phyloP scores from a whole-genome alignment of 768 basidiomycete species.

The Podaxis rugospora region DNA sequence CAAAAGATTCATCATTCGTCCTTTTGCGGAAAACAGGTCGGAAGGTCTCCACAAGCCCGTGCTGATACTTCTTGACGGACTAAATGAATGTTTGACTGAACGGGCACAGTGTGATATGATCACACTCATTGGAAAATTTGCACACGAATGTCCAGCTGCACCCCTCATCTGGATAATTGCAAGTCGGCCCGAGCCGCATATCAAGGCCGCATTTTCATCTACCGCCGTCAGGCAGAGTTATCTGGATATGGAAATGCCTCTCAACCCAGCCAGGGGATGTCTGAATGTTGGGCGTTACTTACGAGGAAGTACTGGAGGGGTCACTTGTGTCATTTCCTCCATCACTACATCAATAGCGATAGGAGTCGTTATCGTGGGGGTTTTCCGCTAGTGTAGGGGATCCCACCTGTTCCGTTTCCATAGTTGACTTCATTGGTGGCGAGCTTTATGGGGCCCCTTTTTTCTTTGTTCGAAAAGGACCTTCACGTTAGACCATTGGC shows the following conservation, averaged over 20 bases:
- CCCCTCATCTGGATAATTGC: constrained; percentile 21
- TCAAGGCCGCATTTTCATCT: constrained; percentile 11
- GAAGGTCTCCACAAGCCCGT: not conserved
- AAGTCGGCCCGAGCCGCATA: constrained; percentile 22
- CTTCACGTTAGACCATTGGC: too few species aligned
- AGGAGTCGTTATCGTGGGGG: too few species aligned
- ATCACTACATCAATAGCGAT: too few species aligned
- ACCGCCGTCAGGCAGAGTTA: not conserved
- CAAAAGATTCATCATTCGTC: constrained; percentile 10
- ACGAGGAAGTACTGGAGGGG: not conserved
- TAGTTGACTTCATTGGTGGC: too few species aligned
- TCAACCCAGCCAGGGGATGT: constrained; percentile 10
- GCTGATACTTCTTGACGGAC: constrained; percentile 20
- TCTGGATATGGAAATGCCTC: not conserved
- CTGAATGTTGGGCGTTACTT: constrained; percentile 16
- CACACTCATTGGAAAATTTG: not conserved
- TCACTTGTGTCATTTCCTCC: not conserved
- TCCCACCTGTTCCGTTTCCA: too few species aligned
- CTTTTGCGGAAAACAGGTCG: not conserved
- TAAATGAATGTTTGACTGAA: constrained; percentile 21
- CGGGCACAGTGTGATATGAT: constrained; percentile 14
- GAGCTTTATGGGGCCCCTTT: too few species aligned
- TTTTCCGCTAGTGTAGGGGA: too few species aligned
- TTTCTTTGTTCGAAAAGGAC: too few species aligned
- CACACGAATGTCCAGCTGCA: not conserved